Evolutionary conservation across 768 basidiomycete species (phyloP).

Genomic region (Boletus huronensis): DNA sequence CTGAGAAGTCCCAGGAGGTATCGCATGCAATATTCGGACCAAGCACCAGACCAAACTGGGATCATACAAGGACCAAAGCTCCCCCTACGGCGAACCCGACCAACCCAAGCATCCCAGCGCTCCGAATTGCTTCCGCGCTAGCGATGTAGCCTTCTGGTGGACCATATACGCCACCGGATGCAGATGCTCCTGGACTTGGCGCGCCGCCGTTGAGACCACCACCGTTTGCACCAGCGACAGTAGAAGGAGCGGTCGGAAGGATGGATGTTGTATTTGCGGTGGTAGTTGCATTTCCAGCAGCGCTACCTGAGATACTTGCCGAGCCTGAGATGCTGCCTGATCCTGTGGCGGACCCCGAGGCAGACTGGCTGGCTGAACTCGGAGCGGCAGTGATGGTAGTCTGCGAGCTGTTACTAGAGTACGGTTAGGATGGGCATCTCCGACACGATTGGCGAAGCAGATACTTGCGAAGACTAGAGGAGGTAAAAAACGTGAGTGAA

Average conservation of each 20-base stretch:
- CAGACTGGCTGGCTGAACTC: conserved; percentile 24
- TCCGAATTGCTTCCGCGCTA: conserved; percentile 47
- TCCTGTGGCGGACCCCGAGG: conserved; percentile 18
- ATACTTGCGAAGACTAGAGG: conserved; percentile 39
- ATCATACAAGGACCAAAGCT: conserved; percentile 43
- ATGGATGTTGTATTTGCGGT: conserved; percentile 10
- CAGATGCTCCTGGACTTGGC: conserved; percentile 55
- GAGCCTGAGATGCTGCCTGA: conserved; percentile 24
- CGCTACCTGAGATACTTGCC: conserved; percentile 12
- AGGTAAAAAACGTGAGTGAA: conserved; percentile 6
- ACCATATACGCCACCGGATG: conserved; percentile 50
- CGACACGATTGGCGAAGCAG: conserved; percentile 6
- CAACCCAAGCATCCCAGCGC: conserved; percentile 41
- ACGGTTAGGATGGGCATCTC: conserved; percentile 40
- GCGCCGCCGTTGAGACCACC: conserved; percentile 44
- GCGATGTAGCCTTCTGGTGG: conserved; percentile 66
- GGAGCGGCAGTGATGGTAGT: conserved; percentile 49
- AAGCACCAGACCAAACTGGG: conserved; percentile 4
- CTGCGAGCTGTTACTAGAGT: conserved; percentile 37
- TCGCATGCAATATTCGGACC: conserved; percentile 3
- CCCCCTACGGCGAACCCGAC: conserved; percentile 50
- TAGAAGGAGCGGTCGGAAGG: conserved; percentile 55
- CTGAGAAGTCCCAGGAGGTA: conserved; percentile 9
- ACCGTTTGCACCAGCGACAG: conserved; percentile 46
- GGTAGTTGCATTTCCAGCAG: conserved; percentile 33